Evolutionary conservation across 768 basidiomycete species (phyloP).

Genomic region (Serendipita sp.): DNA sequence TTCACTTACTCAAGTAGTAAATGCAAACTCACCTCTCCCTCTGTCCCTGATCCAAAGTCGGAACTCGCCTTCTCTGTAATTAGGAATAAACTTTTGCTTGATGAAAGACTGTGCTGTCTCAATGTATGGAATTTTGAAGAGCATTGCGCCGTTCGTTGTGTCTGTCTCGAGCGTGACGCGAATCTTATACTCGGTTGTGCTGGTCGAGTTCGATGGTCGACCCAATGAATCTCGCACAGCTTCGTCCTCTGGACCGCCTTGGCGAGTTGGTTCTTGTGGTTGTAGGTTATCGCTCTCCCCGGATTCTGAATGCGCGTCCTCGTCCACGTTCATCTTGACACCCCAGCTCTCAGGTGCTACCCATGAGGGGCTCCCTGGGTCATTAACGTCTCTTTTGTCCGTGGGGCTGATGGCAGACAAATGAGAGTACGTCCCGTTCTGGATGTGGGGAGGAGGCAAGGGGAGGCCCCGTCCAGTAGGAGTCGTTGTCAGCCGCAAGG

Average conservation of each 20-base stretch:
- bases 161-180: background rate
- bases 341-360: slow-evolving; percentile 4
- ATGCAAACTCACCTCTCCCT: background rate
- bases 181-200: slow-evolving; percentile 1
- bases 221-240: background rate
- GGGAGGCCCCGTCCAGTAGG: background rate
- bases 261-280: background rate
- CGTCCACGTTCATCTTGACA: background rate
- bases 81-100: background rate
- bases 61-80: background rate
- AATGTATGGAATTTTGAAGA: background rate
- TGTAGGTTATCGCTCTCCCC: slow-evolving; percentile 4
- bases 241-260: background rate
- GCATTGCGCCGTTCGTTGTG: background rate
- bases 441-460: background rate
- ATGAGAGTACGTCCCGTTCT: background rate
- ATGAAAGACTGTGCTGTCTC: slow-evolving; percentile 3
- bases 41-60: background rate
- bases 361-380: slow-evolving; percentile 1
- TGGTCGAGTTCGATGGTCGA: background rate
- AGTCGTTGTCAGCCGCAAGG: background rate
- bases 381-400: background rate
- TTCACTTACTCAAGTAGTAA: background rate
- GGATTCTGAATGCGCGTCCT: background rate
- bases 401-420: background rate